These are phyloP conservation scores for Penicillium sclerotigenum DNA, from an alignment of 2,329 filamentous ascomycete genomes.

Conservation along the genomic window DNA sequence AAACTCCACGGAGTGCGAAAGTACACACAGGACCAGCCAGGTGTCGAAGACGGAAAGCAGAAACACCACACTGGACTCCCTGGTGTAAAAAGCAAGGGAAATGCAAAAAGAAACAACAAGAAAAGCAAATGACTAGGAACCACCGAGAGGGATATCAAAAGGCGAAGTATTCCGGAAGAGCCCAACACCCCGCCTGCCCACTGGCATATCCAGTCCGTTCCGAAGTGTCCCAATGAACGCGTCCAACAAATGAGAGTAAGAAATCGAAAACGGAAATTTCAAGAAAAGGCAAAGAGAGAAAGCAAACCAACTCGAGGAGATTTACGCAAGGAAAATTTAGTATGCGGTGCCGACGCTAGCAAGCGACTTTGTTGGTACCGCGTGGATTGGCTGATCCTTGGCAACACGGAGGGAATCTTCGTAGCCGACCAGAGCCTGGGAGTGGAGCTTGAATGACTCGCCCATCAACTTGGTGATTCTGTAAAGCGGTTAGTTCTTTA, in stretches of 20 bases:
- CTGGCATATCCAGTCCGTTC: constrained; percentile 36
- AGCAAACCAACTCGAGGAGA: constrained; percentile 19
- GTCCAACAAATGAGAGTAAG: constrained; percentile 34
- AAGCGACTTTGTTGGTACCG: constrained; percentile 45
- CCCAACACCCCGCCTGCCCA: constrained; percentile 35
- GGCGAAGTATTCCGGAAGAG: constrained; percentile 31
- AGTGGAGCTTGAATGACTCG: constrained; percentile 95
- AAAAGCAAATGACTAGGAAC: constrained; percentile 30
- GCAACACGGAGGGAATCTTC: constrained; percentile 60
- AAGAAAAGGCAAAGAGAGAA: constrained; percentile 23
- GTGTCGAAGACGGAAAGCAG: constrained; percentile 40
- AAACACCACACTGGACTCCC: constrained; percentile 47
- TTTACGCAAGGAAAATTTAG: constrained; percentile 27
- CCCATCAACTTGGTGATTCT: constrained; percentile 77
- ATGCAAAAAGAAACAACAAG: constrained; percentile 27
- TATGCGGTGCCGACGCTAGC: constrained; percentile 44
- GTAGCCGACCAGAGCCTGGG: constrained; percentile 90
- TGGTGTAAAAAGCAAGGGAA: constrained; percentile 36
- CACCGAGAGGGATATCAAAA: constrained; percentile 32
- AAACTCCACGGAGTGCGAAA: constrained; percentile 42
- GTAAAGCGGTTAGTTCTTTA: constrained; percentile 11
- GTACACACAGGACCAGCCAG: constrained; percentile 49
- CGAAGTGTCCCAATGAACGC: constrained; percentile 43
- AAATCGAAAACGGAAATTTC: constrained; percentile 31
- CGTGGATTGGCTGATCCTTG: constrained; percentile 43